Conservation (phyloP, 768 basidiomycete species). For the Serendipita sp. region DNA sequence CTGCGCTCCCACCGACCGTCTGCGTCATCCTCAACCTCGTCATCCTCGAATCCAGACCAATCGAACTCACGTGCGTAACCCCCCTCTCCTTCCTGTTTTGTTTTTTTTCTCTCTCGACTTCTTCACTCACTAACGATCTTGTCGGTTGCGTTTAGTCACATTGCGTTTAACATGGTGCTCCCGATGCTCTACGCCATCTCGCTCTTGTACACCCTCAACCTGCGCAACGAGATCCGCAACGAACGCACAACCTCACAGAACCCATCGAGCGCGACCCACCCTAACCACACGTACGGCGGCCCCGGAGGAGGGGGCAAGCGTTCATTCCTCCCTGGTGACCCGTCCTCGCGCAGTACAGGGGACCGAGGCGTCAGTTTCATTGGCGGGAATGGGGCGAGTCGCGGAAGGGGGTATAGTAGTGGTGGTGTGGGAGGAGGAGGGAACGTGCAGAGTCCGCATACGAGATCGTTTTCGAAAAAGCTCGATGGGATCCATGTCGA, state of each 20-base stretch:
- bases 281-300: not conserved
- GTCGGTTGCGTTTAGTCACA: not conserved
- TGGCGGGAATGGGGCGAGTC: not conserved
- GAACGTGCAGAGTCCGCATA: not conserved
- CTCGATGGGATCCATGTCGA: conserved; percentile 3
- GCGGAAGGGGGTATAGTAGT: not conserved
- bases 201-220: conserved; percentile 9
- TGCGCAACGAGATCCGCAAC: conserved; percentile 5
- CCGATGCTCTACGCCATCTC: conserved; percentile 10
- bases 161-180: conserved; percentile 7
- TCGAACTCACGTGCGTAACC: conserved; percentile 3
- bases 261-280: not conserved
- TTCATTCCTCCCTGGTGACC: not conserved
- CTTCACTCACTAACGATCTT: not conserved
- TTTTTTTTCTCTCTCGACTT: not conserved
- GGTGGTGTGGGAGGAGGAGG: not conserved
- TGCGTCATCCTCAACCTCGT: conserved; percentile 2
- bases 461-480: too few relatives aligned
- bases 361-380: conserved; percentile 4
- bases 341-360: not conserved
- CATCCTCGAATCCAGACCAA: not conserved
- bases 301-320: too few relatives aligned
- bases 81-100: too few relatives aligned
- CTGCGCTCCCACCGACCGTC: not conserved
- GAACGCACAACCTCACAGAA: not conserved